Evolutionary conservation across 148 eudicot species (phyloP).

Genomic region (Rhododendron williamsianum): DNA sequence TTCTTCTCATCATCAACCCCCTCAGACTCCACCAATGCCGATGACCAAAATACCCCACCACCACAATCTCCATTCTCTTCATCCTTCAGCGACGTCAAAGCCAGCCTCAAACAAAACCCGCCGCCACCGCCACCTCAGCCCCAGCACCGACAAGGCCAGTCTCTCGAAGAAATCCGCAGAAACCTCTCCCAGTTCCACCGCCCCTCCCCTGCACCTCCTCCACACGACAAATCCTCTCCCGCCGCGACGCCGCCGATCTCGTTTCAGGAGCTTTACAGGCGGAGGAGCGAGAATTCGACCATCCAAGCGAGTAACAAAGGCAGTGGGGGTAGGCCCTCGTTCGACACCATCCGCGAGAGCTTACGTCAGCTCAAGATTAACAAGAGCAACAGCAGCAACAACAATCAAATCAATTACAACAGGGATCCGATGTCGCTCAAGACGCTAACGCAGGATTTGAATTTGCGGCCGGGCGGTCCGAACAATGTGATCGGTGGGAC

Average conservation of each 20-base stretch:
- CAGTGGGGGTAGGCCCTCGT: not conserved
- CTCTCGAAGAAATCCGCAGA: slow-evolving; percentile 35
- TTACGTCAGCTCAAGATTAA: slow-evolving; percentile 13
- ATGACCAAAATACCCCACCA: slow-evolving; percentile 12
- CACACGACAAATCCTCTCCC: not conserved
- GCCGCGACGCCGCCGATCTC: slow-evolving; percentile 2
- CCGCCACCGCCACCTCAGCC: slow-evolving; percentile 11
- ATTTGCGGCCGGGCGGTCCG: slow-evolving; percentile 2
- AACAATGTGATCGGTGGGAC: slow-evolving; percentile 28
- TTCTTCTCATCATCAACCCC: slow-evolving; percentile 39
- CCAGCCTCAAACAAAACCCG: slow-evolving; percentile 28
- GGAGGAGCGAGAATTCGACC: not conserved
- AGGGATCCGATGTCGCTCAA: slow-evolving; percentile 12
- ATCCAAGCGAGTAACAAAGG: not conserved
- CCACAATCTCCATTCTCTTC: slow-evolving; percentile 23
- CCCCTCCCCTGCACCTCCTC: slow-evolving; percentile 24
- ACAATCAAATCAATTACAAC: no score
- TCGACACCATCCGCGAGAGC: slow-evolving; percentile 27
- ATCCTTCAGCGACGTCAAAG: slow-evolving; percentile 41
- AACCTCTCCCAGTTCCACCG: slow-evolving; percentile 41
- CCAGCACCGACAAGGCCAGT: slow-evolving; percentile 6
- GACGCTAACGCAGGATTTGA: slow-evolving; percentile 19
- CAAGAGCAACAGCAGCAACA: no score
- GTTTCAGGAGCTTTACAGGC: slow-evolving; percentile 31
- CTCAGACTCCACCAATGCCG: slow-evolving; percentile 11